A percentile compares a stretch with the other conserved stretches of the same genome.
phyloP scores from a whole-genome alignment of 768 basidiomycete species.

The Coprinopsis sp. region DNA sequence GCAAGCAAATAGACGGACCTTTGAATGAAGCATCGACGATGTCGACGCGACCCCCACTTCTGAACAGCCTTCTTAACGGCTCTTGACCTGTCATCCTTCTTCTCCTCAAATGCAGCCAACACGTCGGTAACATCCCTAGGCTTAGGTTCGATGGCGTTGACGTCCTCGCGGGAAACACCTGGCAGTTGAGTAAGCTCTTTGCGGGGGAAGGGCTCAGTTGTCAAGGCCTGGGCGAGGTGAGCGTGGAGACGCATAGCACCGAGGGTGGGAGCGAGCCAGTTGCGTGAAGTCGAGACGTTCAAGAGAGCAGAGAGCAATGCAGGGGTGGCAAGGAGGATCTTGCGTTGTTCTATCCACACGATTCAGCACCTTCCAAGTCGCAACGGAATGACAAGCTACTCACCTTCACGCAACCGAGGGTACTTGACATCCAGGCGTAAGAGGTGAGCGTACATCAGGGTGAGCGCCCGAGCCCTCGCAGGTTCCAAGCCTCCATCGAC shows the following conservation, averaged over 20 bases:
- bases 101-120: constrained; percentile 44
- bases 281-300: constrained; percentile 78
- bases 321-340: constrained; percentile 68
- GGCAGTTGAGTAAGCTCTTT: constrained; percentile 73
- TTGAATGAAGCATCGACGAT: constrained; percentile 82
- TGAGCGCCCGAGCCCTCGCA: constrained; percentile 50
- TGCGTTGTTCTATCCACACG: constrained; percentile 56
- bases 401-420: constrained; percentile 59
- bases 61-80: constrained; percentile 63
- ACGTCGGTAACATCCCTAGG: constrained; percentile 42
- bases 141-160: constrained; percentile 31
- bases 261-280: constrained; percentile 82
- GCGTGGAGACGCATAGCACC: constrained; percentile 79
- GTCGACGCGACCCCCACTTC: constrained; percentile 71
- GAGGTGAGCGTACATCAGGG: constrained; percentile 82
- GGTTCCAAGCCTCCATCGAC: constrained; percentile 32
- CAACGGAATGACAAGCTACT: constrained; percentile 18
- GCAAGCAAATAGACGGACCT: constrained; percentile 43
- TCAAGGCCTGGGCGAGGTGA: constrained; percentile 77
- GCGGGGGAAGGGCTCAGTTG: constrained; percentile 45
- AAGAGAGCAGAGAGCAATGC: constrained; percentile 74
- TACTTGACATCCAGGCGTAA: constrained; percentile 59
- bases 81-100: constrained; percentile 41
- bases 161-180: constrained; percentile 52
- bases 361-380: constrained; percentile 3